These are phyloP conservation scores for Malbranchea zuffiana DNA, from an alignment of 2,329 filamentous ascomycete species.

Conservation along the genomic window DNA sequence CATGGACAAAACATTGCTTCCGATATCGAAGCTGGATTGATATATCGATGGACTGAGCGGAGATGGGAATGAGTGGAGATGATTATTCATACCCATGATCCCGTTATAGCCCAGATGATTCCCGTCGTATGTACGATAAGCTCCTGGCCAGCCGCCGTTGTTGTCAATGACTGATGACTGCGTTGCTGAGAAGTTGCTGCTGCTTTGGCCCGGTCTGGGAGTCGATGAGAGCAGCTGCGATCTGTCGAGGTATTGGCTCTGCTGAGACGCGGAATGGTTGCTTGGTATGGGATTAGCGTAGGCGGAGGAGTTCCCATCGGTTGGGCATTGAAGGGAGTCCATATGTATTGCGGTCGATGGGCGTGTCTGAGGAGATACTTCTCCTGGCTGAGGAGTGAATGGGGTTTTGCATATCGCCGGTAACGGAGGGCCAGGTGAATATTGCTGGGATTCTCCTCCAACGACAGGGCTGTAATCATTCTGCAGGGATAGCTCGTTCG, in stretches of 20 bases:
- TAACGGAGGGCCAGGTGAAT: slow-evolving; percentile 18
- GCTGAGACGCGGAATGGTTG: slow-evolving; percentile 22
- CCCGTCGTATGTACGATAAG: slow-evolving; percentile 4
- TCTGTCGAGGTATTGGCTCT: slow-evolving; percentile 19
- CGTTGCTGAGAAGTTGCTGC: slow-evolving; percentile 7
- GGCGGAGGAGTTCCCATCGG: slow-evolving; percentile 2
- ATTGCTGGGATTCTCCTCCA: slow-evolving; percentile 6
- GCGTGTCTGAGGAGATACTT: slow-evolving; percentile 26
- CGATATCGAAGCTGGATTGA: background rate
- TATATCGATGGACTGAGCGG: slow-evolving; percentile 1
- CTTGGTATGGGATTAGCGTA: slow-evolving; percentile 4
- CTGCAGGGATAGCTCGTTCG: background rate
- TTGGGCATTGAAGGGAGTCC: background rate
- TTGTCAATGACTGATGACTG: slow-evolving; percentile 1
- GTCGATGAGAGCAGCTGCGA: background rate
- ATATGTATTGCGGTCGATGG: slow-evolving; percentile 19
- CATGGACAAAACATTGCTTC: slow-evolving; percentile 1
- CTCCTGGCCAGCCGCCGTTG: background rate
- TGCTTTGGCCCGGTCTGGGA: slow-evolving; percentile 6
- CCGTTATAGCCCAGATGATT: background rate
- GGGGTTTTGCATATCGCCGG: slow-evolving; percentile 31
- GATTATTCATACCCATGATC: background rate
- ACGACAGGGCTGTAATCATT: slow-evolving; percentile 7
- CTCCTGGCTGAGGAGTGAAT: slow-evolving; percentile 33
- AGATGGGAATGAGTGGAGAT: background rate